phyloP scores from a whole-genome alignment of 139 green algal genomes.

The Chlamydomonas incerta region DNA sequence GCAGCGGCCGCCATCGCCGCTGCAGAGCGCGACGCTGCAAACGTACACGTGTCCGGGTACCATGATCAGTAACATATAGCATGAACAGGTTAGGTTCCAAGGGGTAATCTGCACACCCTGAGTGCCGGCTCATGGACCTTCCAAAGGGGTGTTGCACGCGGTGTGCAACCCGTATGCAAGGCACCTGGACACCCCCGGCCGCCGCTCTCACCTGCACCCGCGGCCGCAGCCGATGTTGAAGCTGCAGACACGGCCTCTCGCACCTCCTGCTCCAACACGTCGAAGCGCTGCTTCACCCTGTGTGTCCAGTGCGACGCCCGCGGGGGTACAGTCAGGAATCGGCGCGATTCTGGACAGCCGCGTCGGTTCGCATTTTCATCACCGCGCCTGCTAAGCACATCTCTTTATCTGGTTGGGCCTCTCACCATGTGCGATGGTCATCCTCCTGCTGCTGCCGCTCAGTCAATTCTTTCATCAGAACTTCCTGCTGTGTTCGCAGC shows the following conservation, averaged over 20 bases:
- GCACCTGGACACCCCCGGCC: background rate
- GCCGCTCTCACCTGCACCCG: background rate
- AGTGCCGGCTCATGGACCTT: too few relatives aligned
- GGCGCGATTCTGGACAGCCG: background rate
- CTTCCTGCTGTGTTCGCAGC: slow-evolving; percentile 9
- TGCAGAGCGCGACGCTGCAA: too few relatives aligned
- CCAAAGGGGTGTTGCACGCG: background rate
- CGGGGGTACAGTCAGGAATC: background rate
- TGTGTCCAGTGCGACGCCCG: too few relatives aligned
- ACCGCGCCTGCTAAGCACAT: too few relatives aligned
- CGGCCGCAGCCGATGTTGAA: background rate
- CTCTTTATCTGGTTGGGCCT: background rate
- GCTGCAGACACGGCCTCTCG: background rate
- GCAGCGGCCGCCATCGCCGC: too few relatives aligned
- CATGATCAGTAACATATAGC: too few relatives aligned
- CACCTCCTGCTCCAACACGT: background rate
- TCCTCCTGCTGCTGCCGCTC: slow-evolving; percentile 14
- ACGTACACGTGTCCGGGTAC: too few relatives aligned
- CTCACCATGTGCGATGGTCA: background rate
- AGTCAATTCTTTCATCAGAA: background rate
- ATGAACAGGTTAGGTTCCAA: too few relatives aligned
- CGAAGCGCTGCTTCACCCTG: slow-evolving; percentile 30
- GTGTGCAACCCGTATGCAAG: background rate
- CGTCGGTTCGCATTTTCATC: too few relatives aligned
- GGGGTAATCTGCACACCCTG: too few relatives aligned